These are phyloP conservation scores for Claviceps pazoutovae DNA, from an alignment of 2,329 filamentous ascomycete species.

Conservation along the genomic window DNA sequence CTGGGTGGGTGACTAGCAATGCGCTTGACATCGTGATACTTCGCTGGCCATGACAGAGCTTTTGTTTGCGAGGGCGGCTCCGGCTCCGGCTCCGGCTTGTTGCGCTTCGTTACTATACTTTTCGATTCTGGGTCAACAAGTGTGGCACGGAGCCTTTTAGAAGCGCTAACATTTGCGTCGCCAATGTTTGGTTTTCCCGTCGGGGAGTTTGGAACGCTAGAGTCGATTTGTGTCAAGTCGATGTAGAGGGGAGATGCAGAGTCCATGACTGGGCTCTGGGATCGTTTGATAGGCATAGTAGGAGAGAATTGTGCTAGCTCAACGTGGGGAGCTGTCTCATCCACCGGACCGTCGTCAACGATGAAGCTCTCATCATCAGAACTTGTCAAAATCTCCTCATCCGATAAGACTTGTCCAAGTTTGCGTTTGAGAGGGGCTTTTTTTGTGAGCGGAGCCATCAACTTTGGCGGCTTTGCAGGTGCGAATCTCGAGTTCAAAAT, in stretches of 20 bases:
- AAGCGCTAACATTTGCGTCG: slow-evolving; percentile 13
- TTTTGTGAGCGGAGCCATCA: slow-evolving; percentile 11
- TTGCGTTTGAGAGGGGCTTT: slow-evolving; percentile 1
- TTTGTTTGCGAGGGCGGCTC: not conserved
- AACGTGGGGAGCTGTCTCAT: not conserved
- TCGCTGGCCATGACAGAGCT: not conserved
- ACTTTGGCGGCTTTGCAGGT: slow-evolving; percentile 26
- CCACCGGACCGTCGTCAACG: slow-evolving; percentile 13
- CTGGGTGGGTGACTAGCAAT: slow-evolving; percentile 10
- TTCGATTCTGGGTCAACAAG: not conserved
- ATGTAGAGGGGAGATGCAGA: slow-evolving; percentile 12
- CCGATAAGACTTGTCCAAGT: slow-evolving; percentile 19
- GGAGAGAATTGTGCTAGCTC: not conserved
- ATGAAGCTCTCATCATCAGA: slow-evolving; percentile 38
- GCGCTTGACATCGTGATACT: slow-evolving; percentile 4
- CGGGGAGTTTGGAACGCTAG: slow-evolving; percentile 7
- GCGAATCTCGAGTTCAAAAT: slow-evolving; percentile 28
- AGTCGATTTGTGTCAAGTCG: slow-evolving; percentile 17
- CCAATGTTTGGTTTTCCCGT: not conserved
- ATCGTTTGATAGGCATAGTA: not conserved
- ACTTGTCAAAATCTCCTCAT: slow-evolving; percentile 33
- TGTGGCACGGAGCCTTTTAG: slow-evolving; percentile 6
- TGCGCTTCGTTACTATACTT: not conserved
- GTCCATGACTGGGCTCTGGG: slow-evolving; percentile 4
- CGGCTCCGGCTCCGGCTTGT: not conserved